Evolutionary conservation across 208 protist species (phyloP).

Genomic region (Plasmodiophora brassicae): DNA sequence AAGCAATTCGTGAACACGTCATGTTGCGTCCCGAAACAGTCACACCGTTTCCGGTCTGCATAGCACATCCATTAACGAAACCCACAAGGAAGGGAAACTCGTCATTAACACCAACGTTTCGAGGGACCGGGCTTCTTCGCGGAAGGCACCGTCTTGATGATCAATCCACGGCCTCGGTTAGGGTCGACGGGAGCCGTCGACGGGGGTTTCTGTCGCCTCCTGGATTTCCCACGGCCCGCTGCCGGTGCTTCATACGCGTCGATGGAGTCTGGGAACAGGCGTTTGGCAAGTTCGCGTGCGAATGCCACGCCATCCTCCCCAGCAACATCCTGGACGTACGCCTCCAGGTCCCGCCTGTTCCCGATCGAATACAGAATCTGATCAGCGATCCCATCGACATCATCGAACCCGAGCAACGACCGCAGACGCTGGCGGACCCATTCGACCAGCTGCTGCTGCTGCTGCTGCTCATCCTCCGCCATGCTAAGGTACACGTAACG

Average conservation of each 20-base stretch:
- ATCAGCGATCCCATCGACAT: background rate
- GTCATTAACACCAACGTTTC: background rate
- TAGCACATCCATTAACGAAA: background rate
- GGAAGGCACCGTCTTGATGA: background rate
- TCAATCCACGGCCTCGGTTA: background rate
- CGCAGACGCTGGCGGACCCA: background rate
- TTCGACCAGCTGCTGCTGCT: no score
- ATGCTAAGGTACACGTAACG: no score
- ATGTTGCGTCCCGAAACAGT: background rate
- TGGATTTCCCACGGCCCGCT: background rate
- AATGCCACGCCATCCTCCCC: background rate
- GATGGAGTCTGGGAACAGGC: background rate
- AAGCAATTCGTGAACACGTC: background rate
- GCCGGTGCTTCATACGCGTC: no score
- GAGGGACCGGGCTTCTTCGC: background rate
- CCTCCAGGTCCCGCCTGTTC: background rate
- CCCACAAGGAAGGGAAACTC: background rate
- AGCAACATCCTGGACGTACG: background rate
- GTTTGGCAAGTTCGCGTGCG: background rate
- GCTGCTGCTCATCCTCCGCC: no score
- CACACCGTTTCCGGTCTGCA: background rate
- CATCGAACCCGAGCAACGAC: background rate
- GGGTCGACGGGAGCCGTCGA: background rate
- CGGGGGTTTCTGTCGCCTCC: background rate
- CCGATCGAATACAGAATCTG: background rate